phyloP scores from a whole-genome alignment of 768 basidiomycete species.

The Tylopilus sp. region DNA sequence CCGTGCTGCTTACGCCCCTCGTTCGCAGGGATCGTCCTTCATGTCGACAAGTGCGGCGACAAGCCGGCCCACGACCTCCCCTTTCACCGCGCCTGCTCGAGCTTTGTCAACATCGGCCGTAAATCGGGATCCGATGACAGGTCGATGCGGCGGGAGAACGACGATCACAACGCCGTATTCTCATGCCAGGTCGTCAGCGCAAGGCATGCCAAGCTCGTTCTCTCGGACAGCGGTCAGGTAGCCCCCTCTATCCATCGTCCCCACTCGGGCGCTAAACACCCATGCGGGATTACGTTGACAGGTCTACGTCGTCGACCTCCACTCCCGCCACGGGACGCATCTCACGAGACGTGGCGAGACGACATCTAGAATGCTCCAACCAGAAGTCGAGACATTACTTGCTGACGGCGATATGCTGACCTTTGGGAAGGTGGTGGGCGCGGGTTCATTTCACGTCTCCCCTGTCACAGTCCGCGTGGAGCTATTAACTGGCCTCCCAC shows the following conservation, averaged over 20 bases:
- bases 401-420: slow-evolving; percentile 68
- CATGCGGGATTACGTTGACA: slow-evolving; percentile 25
- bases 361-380: slow-evolving; percentile 44
- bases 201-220: slow-evolving; percentile 72
- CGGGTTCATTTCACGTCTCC: slow-evolving; percentile 54
- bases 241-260: slow-evolving; percentile 12
- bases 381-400: slow-evolving; percentile 56
- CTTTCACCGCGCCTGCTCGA: slow-evolving; percentile 50
- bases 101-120: slow-evolving; percentile 63
- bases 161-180: slow-evolving; percentile 56
- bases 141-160: slow-evolving; percentile 37
- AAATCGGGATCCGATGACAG: slow-evolving; percentile 49
- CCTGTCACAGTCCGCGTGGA: slow-evolving; percentile 63
- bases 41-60: slow-evolving; percentile 51
- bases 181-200: slow-evolving; percentile 78
- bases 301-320: slow-evolving; percentile 68
- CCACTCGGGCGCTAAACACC: slow-evolving; percentile 13
- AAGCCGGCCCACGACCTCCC: slow-evolving; percentile 44
- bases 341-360: slow-evolving; percentile 52
- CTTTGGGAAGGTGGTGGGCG: slow-evolving; percentile 74
- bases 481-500: slow-evolving; percentile 34
- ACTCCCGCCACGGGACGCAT: slow-evolving; percentile 77
- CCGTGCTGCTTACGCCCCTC: slow-evolving; percentile 8
- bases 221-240: slow-evolving; percentile 71
- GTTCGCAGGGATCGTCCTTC: slow-evolving; percentile 53